phyloP scores from a whole-genome alignment of 1,139 yeast genomes.

The Geotrichum phurueaensis region DNA sequence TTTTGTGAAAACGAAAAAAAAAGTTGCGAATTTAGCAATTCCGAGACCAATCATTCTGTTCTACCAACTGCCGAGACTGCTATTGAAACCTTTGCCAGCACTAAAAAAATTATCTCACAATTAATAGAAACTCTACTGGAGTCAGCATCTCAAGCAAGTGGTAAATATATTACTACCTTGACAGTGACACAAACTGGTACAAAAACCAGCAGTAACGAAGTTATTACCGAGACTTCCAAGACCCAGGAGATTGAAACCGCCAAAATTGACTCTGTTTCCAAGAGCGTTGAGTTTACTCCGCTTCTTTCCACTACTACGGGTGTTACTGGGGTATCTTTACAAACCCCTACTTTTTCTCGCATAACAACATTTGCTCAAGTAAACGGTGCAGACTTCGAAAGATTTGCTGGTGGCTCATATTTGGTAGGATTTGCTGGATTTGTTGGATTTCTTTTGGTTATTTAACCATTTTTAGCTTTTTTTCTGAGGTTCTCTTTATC shows the following conservation, averaged over 20 bases:
- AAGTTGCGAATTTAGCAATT: neutral
- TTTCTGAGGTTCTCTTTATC: too few relatives aligned
- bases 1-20: neutral
- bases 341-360: neutral
- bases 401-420: neutral
- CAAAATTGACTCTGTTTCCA: too few relatives aligned
- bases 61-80: neutral
- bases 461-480: neutral
- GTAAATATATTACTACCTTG: too few relatives aligned
- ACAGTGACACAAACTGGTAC: too few relatives aligned
- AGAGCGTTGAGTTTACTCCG: too few relatives aligned
- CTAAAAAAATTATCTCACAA: too few relatives aligned
- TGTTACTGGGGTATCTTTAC: neutral
- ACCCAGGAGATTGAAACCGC: too few relatives aligned
- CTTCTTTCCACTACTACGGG: neutral
- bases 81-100: neutral
- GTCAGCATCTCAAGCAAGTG: too few relatives aligned
- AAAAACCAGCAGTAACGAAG: too few relatives aligned
- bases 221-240: too few relatives aligned
- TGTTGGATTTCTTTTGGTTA: neutral
- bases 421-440: neutral
- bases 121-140: too few relatives aligned
- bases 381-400: conserved; percentile 1
- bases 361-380: conserved; percentile 1
- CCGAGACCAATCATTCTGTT: neutral